Percentiles rank a stretch among this genome's conserved stretches.
Conservation (phyloP, 345 rosid genomes). For the Leavenworthia alabamica region DNA sequence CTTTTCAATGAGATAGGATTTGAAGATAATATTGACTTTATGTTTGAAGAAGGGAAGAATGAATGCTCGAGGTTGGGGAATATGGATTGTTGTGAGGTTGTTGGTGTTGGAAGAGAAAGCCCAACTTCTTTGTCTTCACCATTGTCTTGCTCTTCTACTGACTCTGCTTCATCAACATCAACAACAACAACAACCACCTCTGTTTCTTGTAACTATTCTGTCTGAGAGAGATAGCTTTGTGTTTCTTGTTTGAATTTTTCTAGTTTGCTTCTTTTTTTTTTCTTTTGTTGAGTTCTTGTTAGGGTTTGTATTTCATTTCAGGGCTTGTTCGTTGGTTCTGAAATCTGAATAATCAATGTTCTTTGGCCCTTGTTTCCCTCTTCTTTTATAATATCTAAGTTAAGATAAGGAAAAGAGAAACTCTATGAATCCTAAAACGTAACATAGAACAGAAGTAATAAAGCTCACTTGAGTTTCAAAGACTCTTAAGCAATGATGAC, state of each 20-base stretch:
- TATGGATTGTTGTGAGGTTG: slow-evolving; percentile 28
- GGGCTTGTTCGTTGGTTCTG: slow-evolving; percentile 25
- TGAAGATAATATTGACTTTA: slow-evolving; percentile 68
- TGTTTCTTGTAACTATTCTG: slow-evolving; percentile 49
- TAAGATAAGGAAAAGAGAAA: background rate
- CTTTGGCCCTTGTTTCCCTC: background rate
- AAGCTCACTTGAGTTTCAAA: background rate
- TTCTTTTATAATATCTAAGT: background rate
- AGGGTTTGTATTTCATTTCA: slow-evolving; percentile 24
- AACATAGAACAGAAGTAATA: background rate
- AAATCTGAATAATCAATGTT: slow-evolving; percentile 29
- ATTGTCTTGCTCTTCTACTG: slow-evolving; percentile 26
- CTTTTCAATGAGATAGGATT: slow-evolving; percentile 52
- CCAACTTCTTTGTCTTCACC: slow-evolving; percentile 32
- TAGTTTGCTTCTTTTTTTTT: slow-evolving; percentile 1
- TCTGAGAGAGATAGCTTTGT: slow-evolving; percentile 25
- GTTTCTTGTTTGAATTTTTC: slow-evolving; percentile 10
- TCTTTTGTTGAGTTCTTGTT: background rate
- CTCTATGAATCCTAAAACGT: background rate
- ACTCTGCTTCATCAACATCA: slow-evolving; percentile 35
- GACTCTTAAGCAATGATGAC: too few relatives aligned
- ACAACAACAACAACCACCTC: slow-evolving; percentile 31
- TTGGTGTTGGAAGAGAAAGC: slow-evolving; percentile 31
- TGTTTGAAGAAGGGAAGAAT: slow-evolving; percentile 42
- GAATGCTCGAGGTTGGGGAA: slow-evolving; percentile 17